These are phyloP conservation scores for Sphenostylis stenocarpa DNA, from an alignment of 306 rosid species.

Conservation along the genomic window DNA sequence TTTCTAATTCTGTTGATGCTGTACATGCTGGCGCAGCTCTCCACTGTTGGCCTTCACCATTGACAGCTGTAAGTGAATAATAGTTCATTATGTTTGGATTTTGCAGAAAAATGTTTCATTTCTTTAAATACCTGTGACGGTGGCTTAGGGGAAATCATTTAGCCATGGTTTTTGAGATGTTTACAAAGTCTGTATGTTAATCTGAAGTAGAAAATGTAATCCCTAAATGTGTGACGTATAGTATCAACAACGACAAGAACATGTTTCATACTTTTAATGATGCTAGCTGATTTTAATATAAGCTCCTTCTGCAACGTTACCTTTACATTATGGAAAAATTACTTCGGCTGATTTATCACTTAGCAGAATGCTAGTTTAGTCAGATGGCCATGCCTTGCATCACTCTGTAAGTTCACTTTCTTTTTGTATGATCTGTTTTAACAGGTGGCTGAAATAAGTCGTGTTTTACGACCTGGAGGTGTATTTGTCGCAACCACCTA, in stretches of 20 bases:
- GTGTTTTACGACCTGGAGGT: slow-evolving; percentile 86
- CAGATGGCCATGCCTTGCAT: background rate
- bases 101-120: slow-evolving; percentile 28
- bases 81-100: background rate
- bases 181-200: background rate
- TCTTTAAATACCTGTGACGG: slow-evolving; percentile 9
- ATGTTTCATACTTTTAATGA: slow-evolving; percentile 6
- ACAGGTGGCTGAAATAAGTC: slow-evolving; percentile 91
- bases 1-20: slow-evolving; percentile 82
- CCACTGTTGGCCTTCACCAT: slow-evolving; percentile 98
- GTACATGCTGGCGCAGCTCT: slow-evolving; percentile 97
- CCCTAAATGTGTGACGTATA: slow-evolving; percentile 10
- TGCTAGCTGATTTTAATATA: background rate
- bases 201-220: background rate
- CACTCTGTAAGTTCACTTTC: background rate
- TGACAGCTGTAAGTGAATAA: slow-evolving; percentile 67
- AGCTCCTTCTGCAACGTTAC: background rate
- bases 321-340: background rate
- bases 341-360: slow-evolving; percentile 3
- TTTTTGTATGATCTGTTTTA: slow-evolving; percentile 21
- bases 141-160: slow-evolving; percentile 20
- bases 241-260: slow-evolving; percentile 10
- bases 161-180: slow-evolving; percentile 16
- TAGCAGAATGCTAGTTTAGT: slow-evolving; percentile 13
- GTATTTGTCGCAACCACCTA: slow-evolving; percentile 84